Evolutionary conservation across 495 filamentous ascomycete species (phyloP).

Genomic region (Viridothelium virens): DNA sequence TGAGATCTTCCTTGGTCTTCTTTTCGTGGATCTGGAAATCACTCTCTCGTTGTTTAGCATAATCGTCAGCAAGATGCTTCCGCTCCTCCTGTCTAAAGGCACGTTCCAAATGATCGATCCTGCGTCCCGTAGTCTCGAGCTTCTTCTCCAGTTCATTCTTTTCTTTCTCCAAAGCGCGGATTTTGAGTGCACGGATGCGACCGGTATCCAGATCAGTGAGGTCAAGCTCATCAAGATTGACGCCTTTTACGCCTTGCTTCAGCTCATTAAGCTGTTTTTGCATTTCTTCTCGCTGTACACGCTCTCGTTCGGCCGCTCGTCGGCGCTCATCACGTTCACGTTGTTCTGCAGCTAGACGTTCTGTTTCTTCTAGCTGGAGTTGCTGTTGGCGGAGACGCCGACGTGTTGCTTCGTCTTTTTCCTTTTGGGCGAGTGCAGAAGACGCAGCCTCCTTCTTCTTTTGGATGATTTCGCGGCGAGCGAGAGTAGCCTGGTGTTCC

Average conservation of each 20-base stretch:
- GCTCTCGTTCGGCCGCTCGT: constrained; percentile 79
- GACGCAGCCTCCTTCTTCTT: constrained; percentile 93
- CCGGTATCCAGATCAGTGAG: constrained; percentile 79
- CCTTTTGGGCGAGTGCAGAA: constrained; percentile 70
- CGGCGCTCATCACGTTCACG: constrained; percentile 82
- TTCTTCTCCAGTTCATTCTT: constrained; percentile 90
- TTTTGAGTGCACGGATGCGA: constrained; percentile 84
- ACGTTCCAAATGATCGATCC: constrained; percentile 95
- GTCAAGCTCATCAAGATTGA: constrained; percentile 71
- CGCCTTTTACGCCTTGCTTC: constrained; percentile 66
- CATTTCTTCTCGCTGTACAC: constrained; percentile 85
- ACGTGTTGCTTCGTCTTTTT: constrained; percentile 83
- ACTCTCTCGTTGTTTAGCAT: constrained; percentile 69
- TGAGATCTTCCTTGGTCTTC: constrained; percentile 64
- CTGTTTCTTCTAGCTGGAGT: constrained; percentile 75
- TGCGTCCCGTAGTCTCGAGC: constrained; percentile 83
- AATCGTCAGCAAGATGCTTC: constrained; percentile 84
- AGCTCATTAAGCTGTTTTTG: constrained; percentile 94
- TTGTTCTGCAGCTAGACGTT: constrained; percentile 82
- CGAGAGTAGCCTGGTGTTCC: constrained; percentile 83
- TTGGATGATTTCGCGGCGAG: constrained; percentile 82
- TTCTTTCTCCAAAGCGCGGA: constrained; percentile 91
- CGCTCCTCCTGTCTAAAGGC: constrained; percentile 90
- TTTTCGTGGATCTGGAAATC: constrained; percentile 76
- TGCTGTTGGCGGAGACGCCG: constrained; percentile 79